Conservation (phyloP, 2,329 filamentous ascomycete genomes). For the Mycosphaerella sp. region DNA sequence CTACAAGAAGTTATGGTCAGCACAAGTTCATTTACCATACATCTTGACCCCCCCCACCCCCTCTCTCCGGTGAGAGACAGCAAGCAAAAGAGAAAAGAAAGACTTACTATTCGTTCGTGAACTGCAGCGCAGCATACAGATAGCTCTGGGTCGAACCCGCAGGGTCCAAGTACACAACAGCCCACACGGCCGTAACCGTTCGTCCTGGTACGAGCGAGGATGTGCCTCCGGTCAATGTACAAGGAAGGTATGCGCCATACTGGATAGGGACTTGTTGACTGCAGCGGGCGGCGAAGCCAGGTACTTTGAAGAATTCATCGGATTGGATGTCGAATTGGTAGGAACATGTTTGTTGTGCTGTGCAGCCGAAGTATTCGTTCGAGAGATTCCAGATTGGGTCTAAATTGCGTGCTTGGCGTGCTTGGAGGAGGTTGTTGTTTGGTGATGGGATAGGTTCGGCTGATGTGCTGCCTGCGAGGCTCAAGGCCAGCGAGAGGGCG, state of each 20-base stretch:
- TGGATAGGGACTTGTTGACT: not conserved
- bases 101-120: not conserved
- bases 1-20: too few species aligned
- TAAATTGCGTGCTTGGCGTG: not conserved
- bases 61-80: too few species aligned
- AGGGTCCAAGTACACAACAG: not conserved
- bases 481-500: not conserved
- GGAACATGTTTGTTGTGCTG: not conserved
- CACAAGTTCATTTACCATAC: too few species aligned
- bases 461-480: not conserved
- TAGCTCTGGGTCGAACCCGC: not conserved
- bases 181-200: not conserved
- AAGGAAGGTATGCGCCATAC: not conserved
- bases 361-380: conserved; percentile 3
- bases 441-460: too few species aligned
- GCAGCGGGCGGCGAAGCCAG: conserved; percentile 1
- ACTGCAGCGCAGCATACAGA: not conserved
- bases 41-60: too few species aligned
- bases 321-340: not conserved
- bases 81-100: not conserved
- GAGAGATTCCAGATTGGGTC: not conserved
- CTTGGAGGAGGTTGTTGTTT: not conserved
- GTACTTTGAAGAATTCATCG: not conserved
- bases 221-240: not conserved
- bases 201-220: not conserved